phyloP scores from a whole-genome alignment of 2,329 filamentous ascomycete species.

The Nigrospora osmanthi region DNA sequence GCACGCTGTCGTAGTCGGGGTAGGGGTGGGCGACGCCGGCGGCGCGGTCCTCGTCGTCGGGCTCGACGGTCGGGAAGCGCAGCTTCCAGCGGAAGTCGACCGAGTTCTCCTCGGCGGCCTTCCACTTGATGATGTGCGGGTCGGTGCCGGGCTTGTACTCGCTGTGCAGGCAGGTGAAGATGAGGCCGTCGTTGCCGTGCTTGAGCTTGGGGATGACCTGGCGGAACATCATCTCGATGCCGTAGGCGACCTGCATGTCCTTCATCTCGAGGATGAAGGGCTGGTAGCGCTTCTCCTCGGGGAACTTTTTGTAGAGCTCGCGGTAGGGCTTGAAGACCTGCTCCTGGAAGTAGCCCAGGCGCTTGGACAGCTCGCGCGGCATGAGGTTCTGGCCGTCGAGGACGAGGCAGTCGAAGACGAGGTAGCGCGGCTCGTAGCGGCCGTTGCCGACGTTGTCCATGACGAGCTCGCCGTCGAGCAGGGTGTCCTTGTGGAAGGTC shows the following conservation, averaged over 20 bases:
- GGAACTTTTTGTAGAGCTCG: constrained; percentile 54
- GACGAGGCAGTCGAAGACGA: constrained; percentile 89
- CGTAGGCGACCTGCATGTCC: constrained; percentile 82
- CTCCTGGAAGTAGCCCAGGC: constrained; percentile 78
- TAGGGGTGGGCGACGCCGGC: constrained; percentile 57
- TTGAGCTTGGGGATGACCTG: constrained; percentile 74
- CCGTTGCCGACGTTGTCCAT: constrained; percentile 69
- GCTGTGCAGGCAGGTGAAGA: constrained; percentile 90
- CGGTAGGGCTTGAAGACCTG: constrained; percentile 67
- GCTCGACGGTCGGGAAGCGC: constrained; percentile 64
- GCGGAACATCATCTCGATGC: constrained; percentile 85
- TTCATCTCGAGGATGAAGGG: constrained; percentile 84
- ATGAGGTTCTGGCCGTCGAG: constrained; percentile 71
- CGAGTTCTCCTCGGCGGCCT: constrained; percentile 89
- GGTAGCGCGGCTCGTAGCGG: constrained; percentile 64
- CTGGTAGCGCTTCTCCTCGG: constrained; percentile 60
- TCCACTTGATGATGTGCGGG: constrained; percentile 94
- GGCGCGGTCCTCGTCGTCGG: constrained; percentile 58
- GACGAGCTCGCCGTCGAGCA: constrained; percentile 91
- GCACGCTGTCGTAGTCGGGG: constrained; percentile 73
- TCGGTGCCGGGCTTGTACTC: constrained; percentile 88
- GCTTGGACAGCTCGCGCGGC: constrained; percentile 76
- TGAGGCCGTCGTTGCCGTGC: constrained; percentile 93
- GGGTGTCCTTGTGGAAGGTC: constrained; percentile 69
- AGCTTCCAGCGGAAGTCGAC: constrained; percentile 83